These are phyloP conservation scores for Solanum virginianum DNA, from an alignment of 257 asterid genomes.

Conservation along the genomic window DNA sequence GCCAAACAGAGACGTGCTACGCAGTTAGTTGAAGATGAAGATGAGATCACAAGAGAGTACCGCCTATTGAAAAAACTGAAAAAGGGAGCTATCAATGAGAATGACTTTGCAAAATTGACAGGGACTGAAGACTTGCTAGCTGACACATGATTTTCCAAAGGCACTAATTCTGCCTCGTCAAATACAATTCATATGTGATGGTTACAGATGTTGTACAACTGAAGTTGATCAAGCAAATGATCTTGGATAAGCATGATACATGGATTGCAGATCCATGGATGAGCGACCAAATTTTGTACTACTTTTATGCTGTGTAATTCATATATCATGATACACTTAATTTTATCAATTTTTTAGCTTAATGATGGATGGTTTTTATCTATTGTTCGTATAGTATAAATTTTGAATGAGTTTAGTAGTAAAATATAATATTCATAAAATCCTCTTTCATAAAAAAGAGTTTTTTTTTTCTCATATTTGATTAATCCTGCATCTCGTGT, in stretches of 20 bases:
- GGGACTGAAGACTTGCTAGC: constrained; percentile 67
- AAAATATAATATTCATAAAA: neutral
- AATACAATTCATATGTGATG: neutral
- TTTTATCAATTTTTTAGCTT: neutral
- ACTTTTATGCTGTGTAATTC: neutral
- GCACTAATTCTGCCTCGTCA: neutral
- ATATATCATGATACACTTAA: neutral
- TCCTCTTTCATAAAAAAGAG: neutral
- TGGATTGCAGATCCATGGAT: neutral
- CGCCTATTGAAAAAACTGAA: constrained; percentile 70
- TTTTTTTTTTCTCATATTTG: neutral
- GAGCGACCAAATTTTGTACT: neutral
- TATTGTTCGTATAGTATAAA: neutral
- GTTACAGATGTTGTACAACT: neutral
- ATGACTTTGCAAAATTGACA: constrained; percentile 63
- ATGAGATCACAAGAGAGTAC: constrained; percentile 63
- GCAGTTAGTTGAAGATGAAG: constrained; percentile 77
- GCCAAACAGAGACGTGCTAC: constrained; percentile 81
- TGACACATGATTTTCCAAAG: neutral
- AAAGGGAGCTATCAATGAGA: constrained; percentile 58
- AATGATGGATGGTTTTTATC: neutral
- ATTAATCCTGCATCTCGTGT: neutral
- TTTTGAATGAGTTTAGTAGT: neutral
- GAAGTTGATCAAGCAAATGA: neutral
- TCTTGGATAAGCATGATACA: too few relatives aligned